Base-by-base conservation (phyloP, 176 grass and related monocot genomes). In the Oryza meyeriana region DNA sequence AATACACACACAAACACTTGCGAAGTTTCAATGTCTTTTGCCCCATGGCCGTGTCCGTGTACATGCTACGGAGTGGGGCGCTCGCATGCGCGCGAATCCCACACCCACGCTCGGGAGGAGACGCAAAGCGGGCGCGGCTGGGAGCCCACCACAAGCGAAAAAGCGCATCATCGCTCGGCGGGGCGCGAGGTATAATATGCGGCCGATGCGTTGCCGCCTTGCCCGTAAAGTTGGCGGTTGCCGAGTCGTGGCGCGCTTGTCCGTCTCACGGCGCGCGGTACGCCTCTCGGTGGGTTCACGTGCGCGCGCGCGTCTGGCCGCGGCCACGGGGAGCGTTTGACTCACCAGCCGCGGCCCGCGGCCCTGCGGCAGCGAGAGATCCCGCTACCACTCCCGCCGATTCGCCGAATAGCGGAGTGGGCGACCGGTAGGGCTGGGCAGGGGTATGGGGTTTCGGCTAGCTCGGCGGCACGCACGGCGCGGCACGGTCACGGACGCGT, bases 301-400 rank as follows among this genome's bases (percentile, higher is more conserved):
- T 36, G 87, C 52, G 70, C 1, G 47, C 10, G 10, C 20, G 59
- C 26, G 75, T 44, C 25, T 10, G 50, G 50, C 38, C 68, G 18
- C 55, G 69, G 81, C 81, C 87, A 84, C 81, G 87, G 81, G 76
- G 29, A 12, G 1, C 41, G 82, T 80, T 89, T 64, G 55, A 55
- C 18, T 55, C 55, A 63, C 75, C 67, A 45, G 71, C 71, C 48
- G 78, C 26, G 16, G 4, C 17, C 32, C 32, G 32, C 32, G 32
- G 32, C n/a, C n/a, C n/a, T n/a, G n/a, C 26, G 16, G 4, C 18
- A 59, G 22, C 55, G 52, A 22, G 47, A 5, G 47, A 52, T 52
- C 17, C 47, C 3, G 41, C 41, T 4, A 4, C 41, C 55, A 11
- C 22, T 59, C 55, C 22, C 55, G 0, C 44, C n/a, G n/a, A 2